Base-by-base conservation (phyloP, 1,284 basidiomycete genomes). In the Meira nashicola region DNA sequence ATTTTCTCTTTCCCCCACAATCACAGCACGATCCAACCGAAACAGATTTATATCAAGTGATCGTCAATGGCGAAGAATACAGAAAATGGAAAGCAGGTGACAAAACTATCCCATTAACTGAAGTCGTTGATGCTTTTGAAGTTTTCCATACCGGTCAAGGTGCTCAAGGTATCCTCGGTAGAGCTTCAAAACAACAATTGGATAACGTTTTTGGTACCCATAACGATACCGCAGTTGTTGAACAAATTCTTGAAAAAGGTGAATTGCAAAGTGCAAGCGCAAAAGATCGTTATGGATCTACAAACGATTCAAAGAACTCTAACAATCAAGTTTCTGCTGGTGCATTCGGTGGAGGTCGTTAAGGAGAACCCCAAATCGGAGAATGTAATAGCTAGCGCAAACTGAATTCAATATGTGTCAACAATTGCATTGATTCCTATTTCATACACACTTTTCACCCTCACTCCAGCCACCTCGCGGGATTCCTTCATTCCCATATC, bases 91-190 rank as follows among this genome's bases (percentile, higher is more conserved):
- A 67, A 57, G 72, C 63, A 37, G 79, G 79, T 54, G 79, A 77
- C 68, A 62, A 67, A 62, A 76, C 79, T 23, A 79, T 80, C 59
- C 78, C 79, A 5, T 73, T 80, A 39, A 71, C 74, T 17, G 75
- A 79, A 37, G 76, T 80, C 10, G 79, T 80, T 46, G 79, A 79
- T 50, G 64, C 68, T 14, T 80, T 80, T 64, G 73, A 80, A 51
- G 66, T 80, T 60, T 79, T 80, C 72, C 71, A 74, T 68, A 71
- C 78, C 9, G 78, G 72, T 46, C 74, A 77, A 50, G 79, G 78
- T 28, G 66, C 73, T 15, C 79, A 80, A 63, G 79, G 79, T n/a
- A 66, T 79, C 60, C 65, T 80, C 57, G 69, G 70, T 44, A 65
- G 76, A 14, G 67, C 78, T n/a, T 72, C 68, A 21, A 80, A 80